Base-by-base conservation (phyloP, 306 rosid species). In the Cucumis melo region DNA sequence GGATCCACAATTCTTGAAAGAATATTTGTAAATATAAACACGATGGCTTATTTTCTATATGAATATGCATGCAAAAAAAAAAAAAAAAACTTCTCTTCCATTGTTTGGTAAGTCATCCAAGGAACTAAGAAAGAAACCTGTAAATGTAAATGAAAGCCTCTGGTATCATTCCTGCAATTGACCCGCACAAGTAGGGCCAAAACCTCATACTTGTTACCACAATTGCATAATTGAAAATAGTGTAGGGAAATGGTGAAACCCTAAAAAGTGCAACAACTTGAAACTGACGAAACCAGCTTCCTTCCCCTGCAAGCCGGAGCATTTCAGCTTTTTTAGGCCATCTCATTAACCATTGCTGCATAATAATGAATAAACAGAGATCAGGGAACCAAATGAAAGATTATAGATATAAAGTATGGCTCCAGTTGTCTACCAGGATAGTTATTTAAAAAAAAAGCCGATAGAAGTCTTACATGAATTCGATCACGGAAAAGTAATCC, bases 71-170 rank as follows among this genome's bases (percentile, higher is more conserved):
- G 5, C 75, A 23, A 11, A 20, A 17, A 15, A 36, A 23, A 11
- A 20, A 17, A 15, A 36, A 36, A 38, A 36, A 38, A 36, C 54
- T 36, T 57, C 38, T 46, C 38, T 24, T 50, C 59, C 42, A 24
- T 46, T 71, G 23, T 24, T 8, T 2, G 17, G 76, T 24, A 56
- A 54, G 8, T 15, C 42, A 29, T 67, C 29, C 54, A 20, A 32
- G 19, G 77, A 80, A 79, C 10, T 59, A 50, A 46, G 44, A 71
- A 73, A 62, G 72, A 81, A 32, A 92, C 99, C 99, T 90, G 80
- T 95, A 95, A 51, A 95, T 95, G 86, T 95, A 95, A 78, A 95
- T 77, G 91, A 90, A 95, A 58, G 99, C 93, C 84, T 95, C 99
- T 59, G 99, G 99, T 42, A 95, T 86, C 99, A 95, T 95, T 84